These are phyloP conservation scores for Neltuma alba DNA, from an alignment of 306 rosid species.

Conservation along the genomic window DNA sequence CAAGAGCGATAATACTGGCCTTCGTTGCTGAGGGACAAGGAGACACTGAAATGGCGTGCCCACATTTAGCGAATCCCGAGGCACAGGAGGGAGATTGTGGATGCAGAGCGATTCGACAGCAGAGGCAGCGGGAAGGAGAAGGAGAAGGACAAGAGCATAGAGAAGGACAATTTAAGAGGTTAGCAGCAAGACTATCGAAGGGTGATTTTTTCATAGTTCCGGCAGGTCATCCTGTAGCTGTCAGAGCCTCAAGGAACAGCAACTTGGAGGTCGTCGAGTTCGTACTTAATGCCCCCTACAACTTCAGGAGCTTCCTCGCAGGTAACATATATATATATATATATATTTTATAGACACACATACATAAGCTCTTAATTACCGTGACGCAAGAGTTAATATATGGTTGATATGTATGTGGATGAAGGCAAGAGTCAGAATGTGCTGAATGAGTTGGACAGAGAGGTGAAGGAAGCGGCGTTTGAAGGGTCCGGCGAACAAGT, in stretches of 20 bases:
- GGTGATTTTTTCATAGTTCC: constrained; percentile 42
- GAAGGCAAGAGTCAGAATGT: no score
- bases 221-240: constrained; percentile 39
- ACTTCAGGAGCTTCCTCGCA: constrained; percentile 51
- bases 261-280: constrained; percentile 28
- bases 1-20: constrained; percentile 4
- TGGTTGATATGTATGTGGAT: no score
- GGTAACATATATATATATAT: constrained; percentile 34
- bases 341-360: no score
- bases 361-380: constrained; percentile 28
- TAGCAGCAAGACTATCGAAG: constrained; percentile 8
- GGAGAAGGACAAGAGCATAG: not conserved
- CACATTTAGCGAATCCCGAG: not conserved
- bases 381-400: no score
- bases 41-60: constrained; percentile 15
- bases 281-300: constrained; percentile 44
- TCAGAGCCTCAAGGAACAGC: constrained; percentile 21
- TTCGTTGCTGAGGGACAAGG: constrained; percentile 28
- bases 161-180: constrained; percentile 13
- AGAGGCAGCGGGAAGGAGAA: not conserved
- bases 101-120: no score
- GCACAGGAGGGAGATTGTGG: no score
- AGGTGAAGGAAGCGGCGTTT: constrained; percentile 39
- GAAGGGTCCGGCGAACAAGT: constrained; percentile 31
- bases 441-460: constrained; percentile 34